These are phyloP conservation scores for Aotearoamyces nothofagi DNA, from an alignment of 2,329 filamentous ascomycete species.

Conservation along the genomic window DNA sequence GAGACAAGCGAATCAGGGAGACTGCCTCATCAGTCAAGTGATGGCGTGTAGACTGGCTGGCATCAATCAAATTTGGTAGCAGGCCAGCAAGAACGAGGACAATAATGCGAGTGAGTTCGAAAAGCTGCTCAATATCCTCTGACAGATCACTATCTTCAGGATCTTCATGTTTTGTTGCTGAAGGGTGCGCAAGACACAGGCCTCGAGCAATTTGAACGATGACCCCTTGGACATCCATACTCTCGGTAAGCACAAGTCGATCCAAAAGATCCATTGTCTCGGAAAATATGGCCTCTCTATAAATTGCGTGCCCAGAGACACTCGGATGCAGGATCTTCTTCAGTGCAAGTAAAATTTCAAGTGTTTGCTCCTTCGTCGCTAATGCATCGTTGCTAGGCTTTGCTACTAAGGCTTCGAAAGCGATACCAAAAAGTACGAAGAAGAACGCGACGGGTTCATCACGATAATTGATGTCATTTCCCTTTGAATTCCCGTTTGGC, in stretches of 20 bases:
- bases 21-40: conserved; percentile 80
- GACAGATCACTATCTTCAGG: conserved; percentile 66
- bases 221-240: conserved; percentile 72
- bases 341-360: conserved; percentile 79
- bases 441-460: conserved; percentile 98
- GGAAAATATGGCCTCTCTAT: conserved; percentile 87
- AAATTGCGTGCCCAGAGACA: conserved; percentile 92
- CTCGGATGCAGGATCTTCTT: conserved; percentile 92
- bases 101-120: conserved; percentile 91
- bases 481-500: conserved; percentile 44
- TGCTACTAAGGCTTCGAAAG: conserved; percentile 87
- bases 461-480: conserved; percentile 84
- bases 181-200: conserved; percentile 81
- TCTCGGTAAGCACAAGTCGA: conserved; percentile 81
- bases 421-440: conserved; percentile 92
- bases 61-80: conserved; percentile 65
- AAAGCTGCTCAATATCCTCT: conserved; percentile 95
- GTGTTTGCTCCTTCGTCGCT: conserved; percentile 60
- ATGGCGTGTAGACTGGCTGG: conserved; percentile 45
- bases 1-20: conserved; percentile 59
- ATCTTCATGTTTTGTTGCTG: conserved; percentile 55
- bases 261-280: conserved; percentile 96
- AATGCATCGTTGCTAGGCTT: conserved; percentile 53
- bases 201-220: conserved; percentile 91
- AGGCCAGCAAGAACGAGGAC: conserved; percentile 82